Base-by-base conservation (phyloP, 805 yeast genomes). In the Candida namnaoensis region DNA sequence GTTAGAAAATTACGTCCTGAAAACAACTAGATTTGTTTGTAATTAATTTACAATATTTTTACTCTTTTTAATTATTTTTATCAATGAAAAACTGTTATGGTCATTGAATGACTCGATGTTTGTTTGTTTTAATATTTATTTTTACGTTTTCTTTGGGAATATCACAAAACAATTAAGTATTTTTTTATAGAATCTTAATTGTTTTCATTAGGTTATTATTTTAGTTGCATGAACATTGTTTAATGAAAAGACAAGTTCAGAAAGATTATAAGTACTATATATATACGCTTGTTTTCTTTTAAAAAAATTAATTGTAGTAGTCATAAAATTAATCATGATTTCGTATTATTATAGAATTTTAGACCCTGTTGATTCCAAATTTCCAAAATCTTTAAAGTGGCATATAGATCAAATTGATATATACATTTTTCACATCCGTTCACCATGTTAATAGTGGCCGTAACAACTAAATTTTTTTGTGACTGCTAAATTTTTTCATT, bases 1-100 rank as follows among this genome's bases (percentile, higher is more conserved):
- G 99, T 93, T 56, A 91, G 99, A 82, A 93, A 93, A 76, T 82
- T 93, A 69, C 90, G 99, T 76, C 99, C 99, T 62, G 99, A 93
- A 78, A 91, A 93, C 93, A 80, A 83, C 69, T 90, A 85, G 73
- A 43, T 38, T 36, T 32, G 19, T 34, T 23, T n/a, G 34, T 34
- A 8, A 32, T 30, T 32, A 39, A 38, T 41, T 30, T 24, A 39
- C 15, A 28, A 34, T 27, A 25, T 35, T 35, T 33, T 34, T 36
- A 35, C 36, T 43, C 36, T 37, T 30, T 37, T 42, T 19, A 19
- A 19, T 19, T 19, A 19, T 40, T 37, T 35, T 40, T 30, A 40
- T 24, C 40, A 42, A 42, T 46, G 44, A 39, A 41, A 45, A 42
- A 47, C 48, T 51, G 46, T 47, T 40, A 45, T 53, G 52, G 58